phyloP scores from a whole-genome alignment of 1,139 yeast species.

The Protomyces inouyei region DNA sequence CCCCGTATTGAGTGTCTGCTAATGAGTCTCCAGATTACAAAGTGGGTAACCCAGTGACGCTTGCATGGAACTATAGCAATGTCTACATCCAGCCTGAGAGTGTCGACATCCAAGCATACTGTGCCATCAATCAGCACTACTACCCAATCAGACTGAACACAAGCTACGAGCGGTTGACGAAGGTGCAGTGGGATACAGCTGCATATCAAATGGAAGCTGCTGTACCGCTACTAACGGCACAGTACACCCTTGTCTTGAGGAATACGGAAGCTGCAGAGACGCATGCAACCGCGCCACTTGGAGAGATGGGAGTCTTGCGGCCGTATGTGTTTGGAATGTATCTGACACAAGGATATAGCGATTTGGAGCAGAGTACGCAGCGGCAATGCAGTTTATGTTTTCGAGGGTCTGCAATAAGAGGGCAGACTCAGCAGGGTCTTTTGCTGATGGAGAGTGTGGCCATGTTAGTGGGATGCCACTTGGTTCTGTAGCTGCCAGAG shows the following conservation, averaged over 20 bases:
- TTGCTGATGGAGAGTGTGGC: too few species aligned
- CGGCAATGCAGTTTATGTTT: neutral
- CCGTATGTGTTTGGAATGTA: neutral
- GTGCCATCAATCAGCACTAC: slow-evolving; percentile 40
- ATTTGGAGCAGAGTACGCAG: neutral
- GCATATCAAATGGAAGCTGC: slow-evolving; percentile 37
- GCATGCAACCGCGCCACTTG: neutral
- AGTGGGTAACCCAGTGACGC: slow-evolving; percentile 43
- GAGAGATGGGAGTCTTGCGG: neutral
- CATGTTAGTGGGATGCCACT: too few species aligned
- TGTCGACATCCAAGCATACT: slow-evolving; percentile 41
- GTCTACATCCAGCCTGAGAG: slow-evolving; percentile 41
- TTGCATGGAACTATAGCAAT: slow-evolving; percentile 43
- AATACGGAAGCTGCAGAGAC: neutral
- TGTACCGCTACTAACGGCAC: slow-evolving; percentile 37
- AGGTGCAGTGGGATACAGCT: slow-evolving; percentile 43
- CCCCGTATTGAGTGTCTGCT: slow-evolving; percentile 35
- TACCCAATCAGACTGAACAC: slow-evolving; percentile 40
- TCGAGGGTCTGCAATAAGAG: neutral
- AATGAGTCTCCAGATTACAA: slow-evolving; percentile 42
- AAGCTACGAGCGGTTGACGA: slow-evolving; percentile 36
- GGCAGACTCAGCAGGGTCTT: neutral
- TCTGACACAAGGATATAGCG: neutral
- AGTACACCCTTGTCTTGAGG: neutral
- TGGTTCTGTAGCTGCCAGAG: neutral